Evolutionary conservation across 2,329 filamentous ascomycete genomes (phyloP).

Genomic region (Macrophomina pseudophaseolina): DNA sequence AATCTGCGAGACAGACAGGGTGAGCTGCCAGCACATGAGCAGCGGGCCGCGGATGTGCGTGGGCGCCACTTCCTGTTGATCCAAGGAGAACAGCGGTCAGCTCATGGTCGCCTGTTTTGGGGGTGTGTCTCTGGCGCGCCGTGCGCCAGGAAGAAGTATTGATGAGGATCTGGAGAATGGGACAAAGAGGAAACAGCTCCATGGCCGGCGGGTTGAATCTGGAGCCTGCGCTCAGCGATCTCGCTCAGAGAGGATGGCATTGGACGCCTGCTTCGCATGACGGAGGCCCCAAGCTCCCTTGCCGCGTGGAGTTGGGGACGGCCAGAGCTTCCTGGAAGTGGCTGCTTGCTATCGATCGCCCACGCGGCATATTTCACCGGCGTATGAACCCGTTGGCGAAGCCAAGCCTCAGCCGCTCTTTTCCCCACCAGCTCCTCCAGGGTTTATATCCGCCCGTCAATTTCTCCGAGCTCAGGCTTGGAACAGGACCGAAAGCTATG

Average conservation of each 20-base stretch:
- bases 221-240: too few species aligned
- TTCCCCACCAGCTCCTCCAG: background rate
- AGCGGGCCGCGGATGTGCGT: slow-evolving; percentile 41
- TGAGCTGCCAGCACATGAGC: slow-evolving; percentile 50
- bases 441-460: background rate
- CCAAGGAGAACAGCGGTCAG: background rate
- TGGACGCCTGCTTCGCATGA: background rate
- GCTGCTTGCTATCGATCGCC: too few species aligned
- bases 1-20: slow-evolving; percentile 46
- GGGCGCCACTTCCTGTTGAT: slow-evolving; percentile 37
- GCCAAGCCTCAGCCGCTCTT: background rate
- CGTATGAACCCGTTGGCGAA: background rate
- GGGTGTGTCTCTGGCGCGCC: background rate
- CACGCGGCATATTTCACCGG: background rate
- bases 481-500: slow-evolving; percentile 10
- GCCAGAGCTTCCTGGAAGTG: background rate
- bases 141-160: background rate
- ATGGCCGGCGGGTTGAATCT: background rate
- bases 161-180: background rate
- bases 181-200: background rate
- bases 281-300: background rate
- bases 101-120: background rate
- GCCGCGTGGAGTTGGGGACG: background rate
- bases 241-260: background rate
- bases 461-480: background rate